Evolutionary conservation across 768 basidiomycete genomes (phyloP).

Genomic region (Mycena sanguinolenta): DNA sequence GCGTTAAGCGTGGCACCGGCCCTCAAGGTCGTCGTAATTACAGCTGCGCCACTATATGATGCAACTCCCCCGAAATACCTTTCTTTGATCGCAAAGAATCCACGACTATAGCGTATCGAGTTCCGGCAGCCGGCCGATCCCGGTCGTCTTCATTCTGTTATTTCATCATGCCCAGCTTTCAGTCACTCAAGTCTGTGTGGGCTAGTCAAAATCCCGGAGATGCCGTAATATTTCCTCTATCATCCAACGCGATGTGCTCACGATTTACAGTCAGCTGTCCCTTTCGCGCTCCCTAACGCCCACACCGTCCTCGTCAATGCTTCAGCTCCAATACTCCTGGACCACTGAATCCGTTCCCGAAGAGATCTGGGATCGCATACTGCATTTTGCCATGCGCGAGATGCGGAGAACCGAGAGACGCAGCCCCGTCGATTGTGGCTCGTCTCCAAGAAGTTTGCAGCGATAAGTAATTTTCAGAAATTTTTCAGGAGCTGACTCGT

Average conservation of each 20-base stretch:
- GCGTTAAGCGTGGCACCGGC: constrained; percentile 1
- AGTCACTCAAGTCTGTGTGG: constrained; percentile 19
- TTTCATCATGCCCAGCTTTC: too few relatives aligned
- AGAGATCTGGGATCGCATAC: constrained; percentile 21
- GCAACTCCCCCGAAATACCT: not conserved
- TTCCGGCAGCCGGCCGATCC: not conserved
- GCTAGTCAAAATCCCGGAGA: constrained; percentile 17
- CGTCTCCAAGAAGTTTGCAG: constrained; percentile 31
- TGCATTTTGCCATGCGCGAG: constrained; percentile 6
- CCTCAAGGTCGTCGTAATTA: constrained; percentile 11
- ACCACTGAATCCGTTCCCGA: constrained; percentile 21
- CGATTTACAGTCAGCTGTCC: constrained; percentile 1
- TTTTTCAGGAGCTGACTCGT: not conserved
- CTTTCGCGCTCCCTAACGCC: not conserved
- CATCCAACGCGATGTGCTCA: not conserved
- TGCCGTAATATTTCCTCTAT: too few relatives aligned
- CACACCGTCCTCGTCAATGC: not conserved
- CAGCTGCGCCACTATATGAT: not conserved
- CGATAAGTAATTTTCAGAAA: not conserved
- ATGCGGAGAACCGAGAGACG: not conserved
- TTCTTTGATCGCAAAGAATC: constrained; percentile 9
- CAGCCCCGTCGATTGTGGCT: not conserved
- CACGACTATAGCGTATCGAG: constrained; percentile 14
- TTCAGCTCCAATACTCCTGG: constrained; percentile 20
- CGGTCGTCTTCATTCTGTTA: not conserved